A percentile compares a stretch with the other conserved stretches of the same genome.
Conservation (phyloP, 2,329 filamentous ascomycete species). For the Fusarium temperatum region DNA sequence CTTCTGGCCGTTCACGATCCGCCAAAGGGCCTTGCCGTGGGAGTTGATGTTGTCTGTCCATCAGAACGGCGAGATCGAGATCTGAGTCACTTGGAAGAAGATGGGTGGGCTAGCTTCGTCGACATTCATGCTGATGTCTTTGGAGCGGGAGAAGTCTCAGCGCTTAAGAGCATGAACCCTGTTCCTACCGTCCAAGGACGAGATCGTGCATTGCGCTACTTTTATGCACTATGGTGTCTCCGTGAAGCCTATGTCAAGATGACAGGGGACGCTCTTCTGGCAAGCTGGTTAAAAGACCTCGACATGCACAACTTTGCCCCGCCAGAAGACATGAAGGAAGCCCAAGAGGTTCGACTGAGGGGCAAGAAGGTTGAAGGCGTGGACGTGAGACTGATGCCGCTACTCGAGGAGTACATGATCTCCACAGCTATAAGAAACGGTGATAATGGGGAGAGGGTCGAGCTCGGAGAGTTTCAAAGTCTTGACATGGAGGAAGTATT, state of each 20-base stretch:
- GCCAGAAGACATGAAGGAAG: constrained; percentile 50
- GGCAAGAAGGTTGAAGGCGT: constrained; percentile 46
- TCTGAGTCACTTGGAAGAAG: constrained; percentile 60
- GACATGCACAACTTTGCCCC: constrained; percentile 73
- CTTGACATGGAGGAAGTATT: constrained; percentile 58
- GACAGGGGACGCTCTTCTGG: constrained; percentile 79
- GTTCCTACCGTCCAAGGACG: constrained; percentile 36
- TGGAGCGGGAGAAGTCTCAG: constrained; percentile 65
- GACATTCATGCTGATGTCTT: constrained; percentile 79
- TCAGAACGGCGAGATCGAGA: constrained; percentile 73
- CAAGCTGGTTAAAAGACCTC: constrained; percentile 74
- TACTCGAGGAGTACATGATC: constrained; percentile 64
- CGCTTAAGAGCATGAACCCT: constrained; percentile 62
- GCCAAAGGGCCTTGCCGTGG: constrained; percentile 60
- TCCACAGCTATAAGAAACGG: constrained; percentile 59
- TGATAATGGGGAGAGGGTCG: constrained; percentile 50
- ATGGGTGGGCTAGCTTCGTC: constrained; percentile 74
- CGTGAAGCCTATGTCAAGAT: constrained; percentile 87
- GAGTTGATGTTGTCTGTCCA: constrained; percentile 80
- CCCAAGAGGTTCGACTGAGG: constrained; percentile 47
- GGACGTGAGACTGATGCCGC: constrained; percentile 48
- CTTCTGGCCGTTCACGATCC: constrained; percentile 63
- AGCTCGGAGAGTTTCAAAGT: constrained; percentile 53
- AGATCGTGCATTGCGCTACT: constrained; percentile 72
- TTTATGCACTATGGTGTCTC: constrained; percentile 82